phyloP scores from a whole-genome alignment of 2,329 filamentous ascomycete species.

The Fusarium globosum region DNA sequence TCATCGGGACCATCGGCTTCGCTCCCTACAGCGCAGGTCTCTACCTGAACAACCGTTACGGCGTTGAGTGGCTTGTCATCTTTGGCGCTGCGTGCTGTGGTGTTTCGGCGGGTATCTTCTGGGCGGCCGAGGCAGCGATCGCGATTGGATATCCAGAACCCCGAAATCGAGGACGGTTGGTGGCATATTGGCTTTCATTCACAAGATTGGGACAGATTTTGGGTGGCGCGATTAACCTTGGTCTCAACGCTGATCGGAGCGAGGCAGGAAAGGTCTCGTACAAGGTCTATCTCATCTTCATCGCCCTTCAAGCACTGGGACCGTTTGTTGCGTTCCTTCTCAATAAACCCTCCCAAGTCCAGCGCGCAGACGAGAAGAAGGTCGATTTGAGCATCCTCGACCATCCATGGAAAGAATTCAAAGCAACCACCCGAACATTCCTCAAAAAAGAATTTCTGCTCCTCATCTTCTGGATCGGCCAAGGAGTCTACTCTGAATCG shows the following conservation, averaged over 20 bases:
- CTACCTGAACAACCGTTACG: constrained; percentile 58
- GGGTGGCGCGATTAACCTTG: constrained; percentile 74
- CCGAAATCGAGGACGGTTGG: constrained; percentile 66
- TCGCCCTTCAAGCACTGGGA: constrained; percentile 70
- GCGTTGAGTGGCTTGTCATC: constrained; percentile 57
- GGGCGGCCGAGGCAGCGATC: constrained; percentile 51
- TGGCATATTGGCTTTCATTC: constrained; percentile 72
- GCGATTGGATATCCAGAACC: constrained; percentile 73
- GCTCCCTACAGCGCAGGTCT: constrained; percentile 56
- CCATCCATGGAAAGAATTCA: constrained; percentile 66
- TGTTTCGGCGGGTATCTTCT: constrained; percentile 51
- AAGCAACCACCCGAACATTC: constrained; percentile 66
- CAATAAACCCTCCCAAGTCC: constrained; percentile 66
- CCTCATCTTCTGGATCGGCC: constrained; percentile 71
- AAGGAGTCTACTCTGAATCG: constrained; percentile 73
- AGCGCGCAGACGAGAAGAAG: constrained; percentile 69
- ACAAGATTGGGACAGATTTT: constrained; percentile 64
- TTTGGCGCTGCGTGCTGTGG: constrained; percentile 57
- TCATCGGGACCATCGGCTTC: constrained; percentile 57
- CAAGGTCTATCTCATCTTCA: constrained; percentile 73
- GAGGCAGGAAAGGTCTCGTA: constrained; percentile 72
- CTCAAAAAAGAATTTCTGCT: constrained; percentile 69
- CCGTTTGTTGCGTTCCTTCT: constrained; percentile 70
- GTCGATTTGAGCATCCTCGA: constrained; percentile 67
- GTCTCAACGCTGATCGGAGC: constrained; percentile 66